Percentiles rank a stretch among this genome's conserved stretches.
Evolutionary conservation across 768 basidiomycete genomes (phyloP).

Genomic region (Mycena capillaripes): DNA sequence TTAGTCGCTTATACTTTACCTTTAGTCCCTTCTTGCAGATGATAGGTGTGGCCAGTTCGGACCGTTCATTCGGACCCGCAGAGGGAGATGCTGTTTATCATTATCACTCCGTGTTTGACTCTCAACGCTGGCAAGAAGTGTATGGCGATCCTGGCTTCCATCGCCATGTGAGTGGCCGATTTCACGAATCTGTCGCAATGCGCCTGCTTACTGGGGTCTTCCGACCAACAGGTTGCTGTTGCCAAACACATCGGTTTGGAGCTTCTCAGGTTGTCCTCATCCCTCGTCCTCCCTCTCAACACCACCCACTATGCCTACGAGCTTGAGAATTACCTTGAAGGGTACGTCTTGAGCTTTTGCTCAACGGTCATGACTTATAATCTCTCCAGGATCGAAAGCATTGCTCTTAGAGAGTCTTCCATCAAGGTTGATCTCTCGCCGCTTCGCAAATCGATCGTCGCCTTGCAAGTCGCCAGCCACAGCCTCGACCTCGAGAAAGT

Average conservation of each 20-base stretch:
- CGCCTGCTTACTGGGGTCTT: no score
- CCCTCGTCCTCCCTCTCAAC: slow-evolving; percentile 73
- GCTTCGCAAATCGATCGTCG: slow-evolving; percentile 53
- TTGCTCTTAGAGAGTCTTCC: slow-evolving; percentile 48
- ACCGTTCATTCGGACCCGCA: slow-evolving; percentile 57
- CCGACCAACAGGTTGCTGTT: slow-evolving; percentile 60
- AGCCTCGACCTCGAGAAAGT: slow-evolving; percentile 62
- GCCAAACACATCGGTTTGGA: slow-evolving; percentile 71
- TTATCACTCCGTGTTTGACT: slow-evolving; percentile 85
- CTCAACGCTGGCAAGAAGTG: slow-evolving; percentile 76
- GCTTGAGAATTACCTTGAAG: slow-evolving; percentile 65
- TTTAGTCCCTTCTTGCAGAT: slow-evolving; percentile 41
- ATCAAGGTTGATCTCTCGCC: slow-evolving; percentile 50
- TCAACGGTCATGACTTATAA: not conserved
- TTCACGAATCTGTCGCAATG: no score
- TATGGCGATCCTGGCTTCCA: slow-evolving; percentile 85
- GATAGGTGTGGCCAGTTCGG: slow-evolving; percentile 54
- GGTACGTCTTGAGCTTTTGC: slow-evolving; percentile 49
- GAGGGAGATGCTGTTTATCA: slow-evolving; percentile 77
- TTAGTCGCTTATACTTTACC: slow-evolving; percentile 27
- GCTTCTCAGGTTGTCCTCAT: slow-evolving; percentile 65
- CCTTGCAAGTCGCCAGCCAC: slow-evolving; percentile 55
- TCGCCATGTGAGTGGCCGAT: slow-evolving; percentile 61
- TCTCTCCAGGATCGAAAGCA: slow-evolving; percentile 57
- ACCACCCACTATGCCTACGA: slow-evolving; percentile 76